Conservation (phyloP, 108 stramenopile genomes). For the Conticribra weissflogii region DNA sequence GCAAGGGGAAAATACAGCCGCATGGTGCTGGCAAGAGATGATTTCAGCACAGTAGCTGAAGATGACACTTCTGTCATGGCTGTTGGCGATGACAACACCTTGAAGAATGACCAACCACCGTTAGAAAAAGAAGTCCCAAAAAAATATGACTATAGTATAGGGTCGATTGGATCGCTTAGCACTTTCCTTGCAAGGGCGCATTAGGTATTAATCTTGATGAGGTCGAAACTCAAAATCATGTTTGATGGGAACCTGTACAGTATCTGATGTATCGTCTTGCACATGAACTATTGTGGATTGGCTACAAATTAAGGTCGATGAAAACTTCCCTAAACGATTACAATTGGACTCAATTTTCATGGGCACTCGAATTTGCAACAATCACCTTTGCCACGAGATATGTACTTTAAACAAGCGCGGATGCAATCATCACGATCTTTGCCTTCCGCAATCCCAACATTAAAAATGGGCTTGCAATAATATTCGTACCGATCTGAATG, state of each 20-base stretch:
- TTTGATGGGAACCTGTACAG: not conserved
- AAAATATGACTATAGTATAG: constrained; percentile 10
- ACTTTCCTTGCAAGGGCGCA: not conserved
- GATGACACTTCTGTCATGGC: constrained; percentile 1
- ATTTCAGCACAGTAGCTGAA: constrained; percentile 2
- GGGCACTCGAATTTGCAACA: constrained; percentile 1
- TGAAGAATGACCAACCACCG: not conserved
- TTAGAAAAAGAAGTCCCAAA: constrained; percentile 1
- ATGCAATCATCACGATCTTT: not conserved
- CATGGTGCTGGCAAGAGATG: not conserved
- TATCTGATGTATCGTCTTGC: not conserved
- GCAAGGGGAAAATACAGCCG: not conserved
- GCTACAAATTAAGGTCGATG: not conserved
- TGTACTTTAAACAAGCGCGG: not conserved
- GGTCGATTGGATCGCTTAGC: constrained; percentile 14
- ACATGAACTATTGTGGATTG: not conserved
- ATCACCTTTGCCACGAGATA: not conserved
- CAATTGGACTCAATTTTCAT: not conserved
- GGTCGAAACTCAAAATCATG: not conserved
- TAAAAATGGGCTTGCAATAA: not conserved
- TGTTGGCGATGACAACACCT: constrained; percentile 2
- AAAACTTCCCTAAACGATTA: not conserved
- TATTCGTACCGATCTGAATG: not conserved
- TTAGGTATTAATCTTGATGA: not conserved
- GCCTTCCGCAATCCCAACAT: not conserved